Evolutionary conservation across 192 early-diverging fungal genomes (phyloP).

Genomic region (Endogone sp.): DNA sequence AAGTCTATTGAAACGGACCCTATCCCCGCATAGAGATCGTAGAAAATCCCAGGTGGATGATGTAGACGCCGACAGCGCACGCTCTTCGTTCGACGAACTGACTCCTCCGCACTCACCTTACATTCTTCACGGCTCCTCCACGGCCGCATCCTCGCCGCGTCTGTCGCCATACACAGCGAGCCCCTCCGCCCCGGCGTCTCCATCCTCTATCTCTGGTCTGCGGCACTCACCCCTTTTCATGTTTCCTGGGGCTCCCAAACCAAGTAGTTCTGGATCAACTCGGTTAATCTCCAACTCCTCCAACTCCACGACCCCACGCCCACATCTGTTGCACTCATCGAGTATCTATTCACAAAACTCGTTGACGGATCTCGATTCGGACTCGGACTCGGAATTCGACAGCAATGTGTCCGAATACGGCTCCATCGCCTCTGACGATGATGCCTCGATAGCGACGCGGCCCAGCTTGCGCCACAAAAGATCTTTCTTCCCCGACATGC

Average conservation of each 20-base stretch:
- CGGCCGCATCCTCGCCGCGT: not conserved
- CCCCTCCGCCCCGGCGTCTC: not conserved
- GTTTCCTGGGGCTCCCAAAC: not conserved
- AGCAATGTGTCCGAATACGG: constrained; percentile 2
- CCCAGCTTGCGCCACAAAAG: not conserved
- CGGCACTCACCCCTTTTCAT: not conserved
- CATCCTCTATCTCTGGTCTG: not conserved
- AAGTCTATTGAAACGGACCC: not conserved
- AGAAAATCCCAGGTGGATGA: not conserved
- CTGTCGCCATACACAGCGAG: not conserved
- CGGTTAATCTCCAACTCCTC: not conserved
- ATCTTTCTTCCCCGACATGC: not conserved
- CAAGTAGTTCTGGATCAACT: not conserved
- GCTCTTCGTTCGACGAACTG: not conserved
- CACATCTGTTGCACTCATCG: not conserved
- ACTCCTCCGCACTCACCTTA: not conserved
- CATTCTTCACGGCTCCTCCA: not conserved
- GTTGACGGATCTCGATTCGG: not conserved
- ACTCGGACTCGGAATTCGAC: not conserved
- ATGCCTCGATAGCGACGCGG: not conserved
- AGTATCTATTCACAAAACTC: not conserved
- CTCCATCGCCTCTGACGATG: not conserved
- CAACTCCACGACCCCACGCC: not conserved
- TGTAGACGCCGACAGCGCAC: not conserved
- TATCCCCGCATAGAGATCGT: not conserved